These are phyloP conservation scores for Aspergillus sp. DNA, from an alignment of 2,329 filamentous ascomycete species.

Conservation along the genomic window DNA sequence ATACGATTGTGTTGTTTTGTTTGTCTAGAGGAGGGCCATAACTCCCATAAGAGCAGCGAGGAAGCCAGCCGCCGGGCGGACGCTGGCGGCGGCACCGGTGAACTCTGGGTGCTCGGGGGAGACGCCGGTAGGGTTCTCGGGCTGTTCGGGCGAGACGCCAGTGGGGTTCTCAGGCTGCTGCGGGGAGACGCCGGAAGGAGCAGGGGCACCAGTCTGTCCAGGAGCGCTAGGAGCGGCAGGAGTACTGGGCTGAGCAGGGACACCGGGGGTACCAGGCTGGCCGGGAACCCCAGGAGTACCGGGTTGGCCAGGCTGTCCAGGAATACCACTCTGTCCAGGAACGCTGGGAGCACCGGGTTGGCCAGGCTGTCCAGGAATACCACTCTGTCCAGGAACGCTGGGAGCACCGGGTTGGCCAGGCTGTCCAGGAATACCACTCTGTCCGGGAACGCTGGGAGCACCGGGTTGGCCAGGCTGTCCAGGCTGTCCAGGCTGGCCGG, in stretches of 20 bases:
- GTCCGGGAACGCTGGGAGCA: constrained; percentile 3
- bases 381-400: background rate
- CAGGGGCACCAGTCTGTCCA: constrained; percentile 12
- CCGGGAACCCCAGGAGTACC: constrained; percentile 5
- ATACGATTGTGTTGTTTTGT: background rate
- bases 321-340: constrained; percentile 1
- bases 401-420: constrained; percentile 5
- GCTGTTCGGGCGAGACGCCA: constrained; percentile 1
- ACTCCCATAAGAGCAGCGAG: constrained; percentile 38
- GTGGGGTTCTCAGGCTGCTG: background rate
- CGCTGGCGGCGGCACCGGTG: constrained; percentile 37
- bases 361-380: constrained; percentile 1
- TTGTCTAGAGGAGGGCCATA: constrained; percentile 40
- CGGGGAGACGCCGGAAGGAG: background rate
- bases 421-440: background rate
- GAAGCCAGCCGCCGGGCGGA: constrained; percentile 38
- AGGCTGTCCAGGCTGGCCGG: background rate
- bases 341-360: background rate
- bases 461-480: background rate
- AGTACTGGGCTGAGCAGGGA: constrained; percentile 6
- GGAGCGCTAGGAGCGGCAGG: constrained; percentile 1
- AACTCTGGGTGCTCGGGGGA: constrained; percentile 19
- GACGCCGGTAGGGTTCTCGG: constrained; percentile 6
- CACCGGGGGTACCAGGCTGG: constrained; percentile 5
- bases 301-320: constrained; percentile 3